A percentile compares a stretch with the other conserved stretches of the same genome.
Evolutionary conservation across 1,284 basidiomycete genomes (phyloP).

Genomic region (Tilletia walkeri): DNA sequence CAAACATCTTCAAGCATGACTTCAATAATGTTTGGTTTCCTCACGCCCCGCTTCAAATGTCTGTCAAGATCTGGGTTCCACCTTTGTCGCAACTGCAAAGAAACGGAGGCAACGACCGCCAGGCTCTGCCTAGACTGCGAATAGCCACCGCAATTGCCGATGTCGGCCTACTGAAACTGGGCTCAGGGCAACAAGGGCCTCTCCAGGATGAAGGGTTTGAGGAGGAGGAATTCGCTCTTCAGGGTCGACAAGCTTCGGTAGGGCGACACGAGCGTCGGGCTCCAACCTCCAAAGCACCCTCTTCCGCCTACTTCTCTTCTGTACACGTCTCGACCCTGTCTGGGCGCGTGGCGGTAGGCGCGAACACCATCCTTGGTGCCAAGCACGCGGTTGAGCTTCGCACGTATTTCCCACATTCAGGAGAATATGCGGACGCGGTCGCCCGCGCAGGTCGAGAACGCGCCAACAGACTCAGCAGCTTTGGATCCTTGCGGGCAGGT

Average conservation of each 20-base stretch:
- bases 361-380: background rate
- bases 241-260: background rate
- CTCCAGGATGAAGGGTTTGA: background rate
- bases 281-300: background rate
- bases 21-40: constrained; percentile 14
- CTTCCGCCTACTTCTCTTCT: background rate
- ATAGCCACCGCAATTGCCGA: constrained; percentile 11
- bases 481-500: background rate
- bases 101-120: constrained; percentile 1
- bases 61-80: background rate
- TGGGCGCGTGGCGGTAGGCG: background rate
- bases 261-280: background rate
- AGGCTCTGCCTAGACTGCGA: constrained; percentile 2
- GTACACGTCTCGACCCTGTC: constrained; percentile 3
- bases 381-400: background rate
- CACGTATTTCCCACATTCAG: constrained; percentile 2
- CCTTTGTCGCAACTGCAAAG: background rate
- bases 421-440: constrained; percentile 13
- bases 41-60: constrained; percentile 7
- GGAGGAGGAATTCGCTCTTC: constrained; percentile 11
- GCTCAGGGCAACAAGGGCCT: background rate
- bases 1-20: constrained; percentile 1
- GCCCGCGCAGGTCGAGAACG: constrained; percentile 1
- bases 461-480: constrained; percentile 13
- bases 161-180: background rate